Conservation (phyloP, 257 asterid genomes). For the Solanum bulbocastanum region DNA sequence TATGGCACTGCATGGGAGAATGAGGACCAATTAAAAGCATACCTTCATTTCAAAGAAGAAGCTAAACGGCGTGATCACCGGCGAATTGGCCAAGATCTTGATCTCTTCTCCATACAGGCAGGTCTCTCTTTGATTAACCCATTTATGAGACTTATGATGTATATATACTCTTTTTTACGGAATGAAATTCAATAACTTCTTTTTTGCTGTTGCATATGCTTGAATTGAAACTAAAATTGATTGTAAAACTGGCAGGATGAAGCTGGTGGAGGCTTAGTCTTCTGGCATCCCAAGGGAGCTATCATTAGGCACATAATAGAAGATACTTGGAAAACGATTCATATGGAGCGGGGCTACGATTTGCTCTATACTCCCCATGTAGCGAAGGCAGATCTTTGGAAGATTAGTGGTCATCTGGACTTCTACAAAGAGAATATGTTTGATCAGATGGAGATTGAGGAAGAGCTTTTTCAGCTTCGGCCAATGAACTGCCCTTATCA, state of each 20-base stretch:
- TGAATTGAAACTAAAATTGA: slow-evolving; percentile 12
- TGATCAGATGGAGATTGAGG: slow-evolving; percentile 86
- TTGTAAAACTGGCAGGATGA: slow-evolving; percentile 62
- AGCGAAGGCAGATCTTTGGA: slow-evolving; percentile 95
- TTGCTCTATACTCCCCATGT: slow-evolving; percentile 92
- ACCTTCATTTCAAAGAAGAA: slow-evolving; percentile 85
- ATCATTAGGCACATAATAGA: slow-evolving; percentile 77
- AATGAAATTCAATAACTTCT: neutral
- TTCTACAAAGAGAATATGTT: slow-evolving; percentile 94
- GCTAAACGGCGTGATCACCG: slow-evolving; percentile 98
- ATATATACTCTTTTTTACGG: neutral
- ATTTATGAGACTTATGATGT: neutral
- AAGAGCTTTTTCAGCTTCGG: slow-evolving; percentile 92
- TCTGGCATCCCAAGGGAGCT: slow-evolving; percentile 99
- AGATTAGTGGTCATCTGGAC: slow-evolving; percentile 91
- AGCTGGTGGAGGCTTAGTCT: slow-evolving; percentile 98
- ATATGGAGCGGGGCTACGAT: slow-evolving; percentile 75
- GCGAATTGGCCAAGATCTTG: slow-evolving; percentile 92
- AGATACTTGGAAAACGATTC: slow-evolving; percentile 84
- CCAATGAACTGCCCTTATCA: slow-evolving; percentile 99
- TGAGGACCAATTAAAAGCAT: slow-evolving; percentile 84
- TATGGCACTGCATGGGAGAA: slow-evolving; percentile 99
- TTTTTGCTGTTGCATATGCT: neutral
- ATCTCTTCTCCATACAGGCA: slow-evolving; percentile 94
- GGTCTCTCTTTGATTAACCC: neutral